phyloP scores from a whole-genome alignment of 2,329 filamentous ascomycete genomes.

The Gyromitra esculenta region DNA sequence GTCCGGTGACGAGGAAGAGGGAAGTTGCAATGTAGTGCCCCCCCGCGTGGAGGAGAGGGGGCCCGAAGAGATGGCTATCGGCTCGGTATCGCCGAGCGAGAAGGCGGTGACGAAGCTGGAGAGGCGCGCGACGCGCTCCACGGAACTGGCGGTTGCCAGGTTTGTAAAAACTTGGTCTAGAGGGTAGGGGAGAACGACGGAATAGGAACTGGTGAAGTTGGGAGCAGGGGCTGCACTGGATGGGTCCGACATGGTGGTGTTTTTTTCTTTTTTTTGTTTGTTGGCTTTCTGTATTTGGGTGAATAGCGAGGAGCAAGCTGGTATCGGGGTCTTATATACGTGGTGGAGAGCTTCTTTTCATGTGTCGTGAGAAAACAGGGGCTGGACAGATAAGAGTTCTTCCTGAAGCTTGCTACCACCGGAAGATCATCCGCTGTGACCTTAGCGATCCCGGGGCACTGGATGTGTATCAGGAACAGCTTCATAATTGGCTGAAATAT shows the following conservation, averaged over 20 bases:
- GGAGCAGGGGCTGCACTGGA: not conserved
- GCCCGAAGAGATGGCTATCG: constrained; percentile 20
- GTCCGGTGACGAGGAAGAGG: not conserved
- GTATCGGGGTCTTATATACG: too few relatives aligned
- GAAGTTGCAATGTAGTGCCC: not conserved
- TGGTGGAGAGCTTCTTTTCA: too few relatives aligned
- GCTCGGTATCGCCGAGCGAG: constrained; percentile 15
- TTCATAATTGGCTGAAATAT: too few relatives aligned
- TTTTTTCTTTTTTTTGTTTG: too few relatives aligned
- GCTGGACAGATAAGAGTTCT: too few relatives aligned
- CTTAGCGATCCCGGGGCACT: too few relatives aligned
- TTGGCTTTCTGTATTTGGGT: not conserved
- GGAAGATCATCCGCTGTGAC: too few relatives aligned
- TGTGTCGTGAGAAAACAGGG: too few relatives aligned
- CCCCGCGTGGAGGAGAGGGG: constrained; percentile 17
- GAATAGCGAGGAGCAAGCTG: not conserved
- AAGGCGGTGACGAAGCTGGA: constrained; percentile 19
- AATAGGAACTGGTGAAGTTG: constrained; percentile 20
- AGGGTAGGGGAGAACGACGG: not conserved
- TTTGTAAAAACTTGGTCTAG: constrained; percentile 8
- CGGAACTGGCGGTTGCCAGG: constrained; percentile 1
- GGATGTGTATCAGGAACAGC: too few relatives aligned
- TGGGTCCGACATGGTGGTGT: not conserved
- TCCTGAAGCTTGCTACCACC: too few relatives aligned
- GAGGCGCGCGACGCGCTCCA: constrained; percentile 28